Evolutionary conservation across 2,329 filamentous ascomycete species (phyloP), one percentile per base, ranked within the genome.

Genomic region (Diplodia scrobiculata): DNA sequence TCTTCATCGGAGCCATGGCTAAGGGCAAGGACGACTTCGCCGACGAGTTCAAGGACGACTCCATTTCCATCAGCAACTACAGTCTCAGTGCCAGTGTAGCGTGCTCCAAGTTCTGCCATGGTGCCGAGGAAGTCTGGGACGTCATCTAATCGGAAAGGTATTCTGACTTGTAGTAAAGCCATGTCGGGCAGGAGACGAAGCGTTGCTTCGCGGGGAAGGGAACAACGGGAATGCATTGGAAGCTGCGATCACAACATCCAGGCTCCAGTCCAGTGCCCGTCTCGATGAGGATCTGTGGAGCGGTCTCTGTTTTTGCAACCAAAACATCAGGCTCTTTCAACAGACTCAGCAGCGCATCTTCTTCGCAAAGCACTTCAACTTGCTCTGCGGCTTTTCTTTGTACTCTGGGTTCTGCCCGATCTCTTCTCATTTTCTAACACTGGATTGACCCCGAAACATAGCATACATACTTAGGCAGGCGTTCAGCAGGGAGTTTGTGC

Each of bases 61-160:
- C 96, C 74, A 98, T 99, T 76, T 92, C 91, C 73, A 98, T 99
- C 81, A 98, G 94, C 84, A 97, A 97, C 79, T 99, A 91, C 84
- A 97, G 93, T 75, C 84, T 99, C 69, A 97, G 92, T 75, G 95
- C 95, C 68, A 98, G 94, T 82, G 95, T 99, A 69, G 94, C 95
- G 51, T 99, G 95, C 85, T 97, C 94, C 87, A 99, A 98, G 80
- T 98, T 99, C 84, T 98, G 95, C 80, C 95, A 99, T 79, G 95
- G 94, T 48, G 94, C 93, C 51, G 95, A 99, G 80, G 95, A 99
- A 78, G 89, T 90, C 41, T 99, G 95, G 95, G 88, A 91, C 75
- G 91, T 99, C 72, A 86, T 97, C 74, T 99, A 88, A 63, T 27
- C n/a, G 19, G 1, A 34, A 45, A 6, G 7, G 19, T 45, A 65